A percentile compares a stretch with the other conserved stretches of the same genome.
These are phyloP conservation scores for Pyrrhoderma noxium DNA, from an alignment of 1,284 basidiomycete genomes.

Conservation along the genomic window DNA sequence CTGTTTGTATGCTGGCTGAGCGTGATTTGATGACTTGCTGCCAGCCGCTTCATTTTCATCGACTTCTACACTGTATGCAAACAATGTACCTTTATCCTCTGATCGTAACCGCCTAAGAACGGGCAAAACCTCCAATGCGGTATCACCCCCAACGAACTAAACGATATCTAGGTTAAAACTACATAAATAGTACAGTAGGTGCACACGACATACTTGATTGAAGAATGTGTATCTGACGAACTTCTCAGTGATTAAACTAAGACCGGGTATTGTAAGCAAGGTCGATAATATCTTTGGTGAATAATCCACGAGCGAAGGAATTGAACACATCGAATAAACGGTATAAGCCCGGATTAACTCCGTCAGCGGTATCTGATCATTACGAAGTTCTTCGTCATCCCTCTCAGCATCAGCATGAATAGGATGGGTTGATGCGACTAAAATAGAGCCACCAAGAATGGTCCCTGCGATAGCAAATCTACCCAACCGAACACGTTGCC, in stretches of 20 bases:
- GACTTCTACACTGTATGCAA: conserved; percentile 84
- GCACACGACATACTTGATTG: conserved; percentile 46
- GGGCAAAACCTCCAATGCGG: conserved; percentile 61
- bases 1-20: conserved; percentile 43
- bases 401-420: neutral
- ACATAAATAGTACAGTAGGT: neutral
- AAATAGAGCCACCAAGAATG: too few relatives aligned
- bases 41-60: conserved; percentile 48
- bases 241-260: conserved; percentile 60
- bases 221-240: conserved; percentile 84
- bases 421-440: too few relatives aligned
- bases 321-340: conserved; percentile 76
- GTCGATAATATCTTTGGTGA: conserved; percentile 65
- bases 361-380: conserved; percentile 27
- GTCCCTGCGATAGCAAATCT: too few relatives aligned
- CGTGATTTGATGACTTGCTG: conserved; percentile 19
- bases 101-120: conserved; percentile 55
- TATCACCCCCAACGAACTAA: conserved; percentile 89
- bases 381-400: neutral
- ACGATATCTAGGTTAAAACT: neutral
- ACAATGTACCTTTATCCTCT: conserved; percentile 70
- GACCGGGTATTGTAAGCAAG: conserved; percentile 56
- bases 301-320: conserved; percentile 71
- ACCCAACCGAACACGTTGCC: too few relatives aligned
- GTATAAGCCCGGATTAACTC: conserved; percentile 62